phyloP scores from a whole-genome alignment of 257 asterid genomes.

The Perilla frutescens region DNA sequence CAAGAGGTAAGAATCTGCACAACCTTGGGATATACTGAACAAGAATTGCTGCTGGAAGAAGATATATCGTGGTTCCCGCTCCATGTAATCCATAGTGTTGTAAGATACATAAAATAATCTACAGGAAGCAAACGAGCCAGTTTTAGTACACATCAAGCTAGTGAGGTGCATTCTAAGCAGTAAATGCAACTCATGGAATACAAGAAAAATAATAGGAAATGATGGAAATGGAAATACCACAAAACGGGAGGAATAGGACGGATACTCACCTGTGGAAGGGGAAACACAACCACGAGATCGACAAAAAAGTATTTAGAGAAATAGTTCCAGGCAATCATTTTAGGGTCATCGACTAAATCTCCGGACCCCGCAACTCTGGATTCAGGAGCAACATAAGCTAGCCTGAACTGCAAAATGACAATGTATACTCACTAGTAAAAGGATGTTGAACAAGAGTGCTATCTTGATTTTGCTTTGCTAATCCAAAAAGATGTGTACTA shows the following conservation, averaged over 20 bases:
- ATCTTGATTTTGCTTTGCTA: not conserved
- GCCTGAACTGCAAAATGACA: conserved; percentile 72
- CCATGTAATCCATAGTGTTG: conserved; percentile 58
- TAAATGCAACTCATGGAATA: not conserved
- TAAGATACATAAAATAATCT: conserved; percentile 67
- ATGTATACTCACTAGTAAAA: conserved; percentile 27
- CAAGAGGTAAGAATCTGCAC: conserved; percentile 72
- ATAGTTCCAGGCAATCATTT: conserved; percentile 72
- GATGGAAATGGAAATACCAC: not conserved
- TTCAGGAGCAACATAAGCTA: conserved; percentile 90
- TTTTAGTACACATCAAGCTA: conserved; percentile 25
- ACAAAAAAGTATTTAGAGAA: conserved; percentile 58
- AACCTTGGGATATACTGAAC: conserved; percentile 77
- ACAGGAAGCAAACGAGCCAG: conserved; percentile 31
- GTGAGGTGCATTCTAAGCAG: not conserved
- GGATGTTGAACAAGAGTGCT: not conserved
- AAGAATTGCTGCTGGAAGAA: conserved; percentile 66
- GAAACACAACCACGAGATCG: conserved; percentile 70
- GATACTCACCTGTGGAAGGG: conserved; percentile 79
- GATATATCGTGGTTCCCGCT: conserved; percentile 72
- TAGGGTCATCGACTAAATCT: conserved; percentile 78
- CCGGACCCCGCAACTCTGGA: conserved; percentile 88
- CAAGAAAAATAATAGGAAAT: not conserved
- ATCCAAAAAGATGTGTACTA: not conserved
- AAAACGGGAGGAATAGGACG: not conserved